Conservation (phyloP, 2,329 filamentous ascomycete genomes). For the Fusarium virguliforme region DNA sequence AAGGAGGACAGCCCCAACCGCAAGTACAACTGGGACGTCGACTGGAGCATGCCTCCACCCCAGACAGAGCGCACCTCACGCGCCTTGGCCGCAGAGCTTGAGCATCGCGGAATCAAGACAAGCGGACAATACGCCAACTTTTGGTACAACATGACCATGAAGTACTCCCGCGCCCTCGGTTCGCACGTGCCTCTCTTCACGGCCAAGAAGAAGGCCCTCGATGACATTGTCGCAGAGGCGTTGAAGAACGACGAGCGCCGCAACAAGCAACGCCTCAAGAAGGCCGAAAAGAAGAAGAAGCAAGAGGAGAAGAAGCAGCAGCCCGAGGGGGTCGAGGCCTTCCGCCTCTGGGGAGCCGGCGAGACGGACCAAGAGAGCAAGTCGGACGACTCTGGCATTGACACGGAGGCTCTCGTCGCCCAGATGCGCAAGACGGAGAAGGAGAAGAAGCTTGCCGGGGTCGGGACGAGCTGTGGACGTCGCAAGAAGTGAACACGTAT, state of each 20-base stretch:
- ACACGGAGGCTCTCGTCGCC: constrained; percentile 30
- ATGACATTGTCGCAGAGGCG: constrained; percentile 44
- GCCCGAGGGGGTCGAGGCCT: constrained; percentile 40
- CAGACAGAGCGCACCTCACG: constrained; percentile 20
- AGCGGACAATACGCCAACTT: constrained; percentile 43
- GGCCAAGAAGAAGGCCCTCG: constrained; percentile 46
- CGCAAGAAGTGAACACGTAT: constrained; percentile 15
- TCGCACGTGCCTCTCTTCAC: constrained; percentile 47
- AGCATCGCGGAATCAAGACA: constrained; percentile 34
- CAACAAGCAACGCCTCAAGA: not conserved
- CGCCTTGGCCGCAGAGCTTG: constrained; percentile 39
- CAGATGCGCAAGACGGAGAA: constrained; percentile 35
- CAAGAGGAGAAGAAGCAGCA: constrained; percentile 18
- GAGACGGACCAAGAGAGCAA: constrained; percentile 43
- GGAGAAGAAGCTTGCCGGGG: constrained; percentile 18
- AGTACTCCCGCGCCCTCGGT: constrained; percentile 38
- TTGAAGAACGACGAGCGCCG: constrained; percentile 27
- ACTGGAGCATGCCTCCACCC: constrained; percentile 30
- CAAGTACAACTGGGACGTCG: constrained; percentile 37
- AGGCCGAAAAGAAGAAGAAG: constrained; percentile 16
- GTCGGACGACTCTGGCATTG: constrained; percentile 33
- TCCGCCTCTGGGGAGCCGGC: constrained; percentile 36
- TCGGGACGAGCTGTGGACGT: constrained; percentile 42
- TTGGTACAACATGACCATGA: constrained; percentile 49
- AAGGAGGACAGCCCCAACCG: constrained; percentile 4